Conservation (phyloP, 2,329 filamentous ascomycete genomes). For the Davidsoniella neocaledoniae region DNA sequence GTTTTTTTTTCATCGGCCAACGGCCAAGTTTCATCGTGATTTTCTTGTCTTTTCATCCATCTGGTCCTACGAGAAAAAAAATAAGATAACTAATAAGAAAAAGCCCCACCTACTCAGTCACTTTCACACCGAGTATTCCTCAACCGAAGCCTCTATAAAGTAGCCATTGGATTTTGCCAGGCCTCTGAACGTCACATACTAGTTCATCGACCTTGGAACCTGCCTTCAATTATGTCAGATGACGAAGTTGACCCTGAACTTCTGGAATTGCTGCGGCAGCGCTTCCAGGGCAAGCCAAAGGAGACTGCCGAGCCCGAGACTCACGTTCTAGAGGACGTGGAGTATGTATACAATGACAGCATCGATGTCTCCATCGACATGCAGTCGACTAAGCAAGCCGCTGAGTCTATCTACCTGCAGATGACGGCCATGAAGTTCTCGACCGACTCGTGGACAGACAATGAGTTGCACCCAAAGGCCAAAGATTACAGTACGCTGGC, state of each 20-base stretch:
- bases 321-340: slow-evolving; percentile 63
- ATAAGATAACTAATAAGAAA: no score
- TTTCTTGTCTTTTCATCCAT: no score
- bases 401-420: slow-evolving; percentile 56
- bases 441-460: slow-evolving; percentile 68
- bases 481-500: slow-evolving; percentile 67
- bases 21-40: no score
- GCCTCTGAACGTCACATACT: no score
- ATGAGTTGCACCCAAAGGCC: slow-evolving; percentile 74
- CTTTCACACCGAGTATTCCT: no score
- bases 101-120: no score
- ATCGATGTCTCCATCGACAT: slow-evolving; percentile 86
- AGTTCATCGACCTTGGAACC: no score
- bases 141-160: no score
- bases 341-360: slow-evolving; percentile 79
- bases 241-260: slow-evolving; percentile 83
- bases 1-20: no score
- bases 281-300: slow-evolving; percentile 44
- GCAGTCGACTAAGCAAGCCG: slow-evolving; percentile 65
- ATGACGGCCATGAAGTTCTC: slow-evolving; percentile 79
- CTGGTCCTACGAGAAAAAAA: no score
- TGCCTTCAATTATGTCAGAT: slow-evolving; percentile 52
- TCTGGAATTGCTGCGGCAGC: slow-evolving; percentile 67
- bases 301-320: slow-evolving; percentile 51
- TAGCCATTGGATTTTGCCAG: no score